Evolutionary conservation across 768 basidiomycete genomes (phyloP), one percentile per base, ranked within the genome.

Genomic region (Russula brevipes): DNA sequence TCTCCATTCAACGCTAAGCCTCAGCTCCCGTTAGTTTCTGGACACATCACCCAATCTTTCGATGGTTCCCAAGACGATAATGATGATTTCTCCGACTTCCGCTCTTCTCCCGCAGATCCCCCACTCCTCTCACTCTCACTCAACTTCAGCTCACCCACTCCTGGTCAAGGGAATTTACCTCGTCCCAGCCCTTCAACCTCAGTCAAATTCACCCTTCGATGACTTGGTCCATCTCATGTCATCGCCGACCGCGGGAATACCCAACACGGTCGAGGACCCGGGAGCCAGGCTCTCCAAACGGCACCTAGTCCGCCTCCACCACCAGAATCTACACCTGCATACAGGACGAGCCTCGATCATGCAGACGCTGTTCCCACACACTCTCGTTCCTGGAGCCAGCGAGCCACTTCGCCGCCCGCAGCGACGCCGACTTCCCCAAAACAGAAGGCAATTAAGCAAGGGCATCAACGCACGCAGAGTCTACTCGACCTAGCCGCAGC

Each of bases 31-130:
- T 44, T 47, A 31, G 4, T 36, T 36, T 51, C 42, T 30, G 12
- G 35, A 12, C 16, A 33, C n/a, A 54, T n/a, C 9, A 3, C 36
- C 14, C 50, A 59, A n/a, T 36, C 45, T 30, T 33, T 46, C 45
- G 46, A 52, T 9, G 19, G 35, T 38, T 24, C 44, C 38, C 58
- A 60, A 12, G 56, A 65, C 24, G 72, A 76, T 44, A 71, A 76
- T 44, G 77, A 78, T 59, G 83, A 85, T 53, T 88, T 86, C 67
- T 76, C 80, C 5, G 82, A 83, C 44, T 81, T 82, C 68, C 64
- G 73, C 57, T 73, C 75, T 4, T 74, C 76, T 30, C 66, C 76
- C 6, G 58, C 55, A 60, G 72, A 47, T 1, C 65, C 66, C 46
- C 61, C 59, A 51, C 19, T 47, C 57, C 36, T 63, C 57, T 12